A percentile compares a stretch with the other conserved stretches of the same genome.
Evolutionary conservation across 2,329 filamentous ascomycete genomes (phyloP).

Genomic region (Colletotrichum magnum): DNA sequence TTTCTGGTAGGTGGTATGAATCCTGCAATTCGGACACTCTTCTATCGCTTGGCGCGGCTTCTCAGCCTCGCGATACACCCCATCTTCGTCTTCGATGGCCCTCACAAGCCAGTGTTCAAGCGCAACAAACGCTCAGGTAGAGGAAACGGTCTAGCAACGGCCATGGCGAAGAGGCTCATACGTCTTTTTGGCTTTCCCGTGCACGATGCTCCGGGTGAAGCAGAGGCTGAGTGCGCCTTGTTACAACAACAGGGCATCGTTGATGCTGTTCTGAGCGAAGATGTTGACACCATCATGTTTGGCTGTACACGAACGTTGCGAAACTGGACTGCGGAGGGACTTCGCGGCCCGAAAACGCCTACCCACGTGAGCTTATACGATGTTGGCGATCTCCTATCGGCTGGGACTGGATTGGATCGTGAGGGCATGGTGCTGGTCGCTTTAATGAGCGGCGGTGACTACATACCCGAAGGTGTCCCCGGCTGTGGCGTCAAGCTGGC

Average conservation of each 20-base stretch:
- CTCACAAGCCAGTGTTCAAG: conserved; percentile 88
- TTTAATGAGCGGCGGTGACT: conserved; percentile 95
- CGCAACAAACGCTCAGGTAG: conserved; percentile 82
- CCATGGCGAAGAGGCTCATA: conserved; percentile 86
- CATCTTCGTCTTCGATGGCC: conserved; percentile 92
- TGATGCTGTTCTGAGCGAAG: conserved; percentile 94
- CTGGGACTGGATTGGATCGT: conserved; percentile 75
- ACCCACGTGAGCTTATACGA: conserved; percentile 92
- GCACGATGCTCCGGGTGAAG: conserved; percentile 93
- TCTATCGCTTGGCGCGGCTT: conserved; percentile 88
- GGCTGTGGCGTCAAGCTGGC: conserved; percentile 91
- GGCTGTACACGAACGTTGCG: conserved; percentile 84
- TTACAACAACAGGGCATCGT: conserved; percentile 86
- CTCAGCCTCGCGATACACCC: conserved; percentile 85
- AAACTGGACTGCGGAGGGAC: conserved; percentile 84
- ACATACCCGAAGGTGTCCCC: conserved; percentile 88
- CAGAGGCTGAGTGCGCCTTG: conserved; percentile 94
- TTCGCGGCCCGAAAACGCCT: conserved; percentile 74
- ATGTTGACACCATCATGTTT: conserved; percentile 98
- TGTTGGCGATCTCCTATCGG: conserved; percentile 61
- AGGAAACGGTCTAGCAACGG: conserved; percentile 76
- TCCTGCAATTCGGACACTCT: conserved; percentile 90
- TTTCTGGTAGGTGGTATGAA: conserved; percentile 80
- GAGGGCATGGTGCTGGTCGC: conserved; percentile 96
- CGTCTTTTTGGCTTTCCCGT: conserved; percentile 86